These are phyloP conservation scores for Wickerhamiella vanderwaltii DNA, from an alignment of 805 yeast genomes.

Conservation along the genomic window DNA sequence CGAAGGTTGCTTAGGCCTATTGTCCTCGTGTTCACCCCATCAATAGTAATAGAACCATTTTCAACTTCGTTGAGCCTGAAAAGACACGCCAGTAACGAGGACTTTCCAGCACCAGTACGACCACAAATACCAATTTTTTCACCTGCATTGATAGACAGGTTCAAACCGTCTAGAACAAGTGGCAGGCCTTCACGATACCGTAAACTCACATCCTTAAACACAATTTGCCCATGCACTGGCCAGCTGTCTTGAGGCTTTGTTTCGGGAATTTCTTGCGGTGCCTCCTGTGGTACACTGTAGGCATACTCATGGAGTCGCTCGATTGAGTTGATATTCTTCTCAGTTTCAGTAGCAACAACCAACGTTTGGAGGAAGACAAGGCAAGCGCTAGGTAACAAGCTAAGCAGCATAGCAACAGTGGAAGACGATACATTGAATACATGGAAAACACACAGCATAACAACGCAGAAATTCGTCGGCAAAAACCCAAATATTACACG, in stretches of 20 bases:
- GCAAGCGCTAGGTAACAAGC: conserved; percentile 45
- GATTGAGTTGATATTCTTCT: conserved; percentile 65
- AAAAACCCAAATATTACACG: conserved; percentile 47
- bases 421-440: conserved; percentile 50
- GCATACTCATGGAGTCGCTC: conserved; percentile 63
- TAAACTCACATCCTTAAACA: conserved; percentile 64
- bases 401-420: conserved; percentile 55
- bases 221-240: conserved; percentile 53
- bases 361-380: conserved; percentile 48
- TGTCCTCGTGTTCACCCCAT: no score
- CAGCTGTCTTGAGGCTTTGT: conserved; percentile 38
- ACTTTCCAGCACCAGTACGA: conserved; percentile 83
- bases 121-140: conserved; percentile 83
- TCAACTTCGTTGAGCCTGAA: no score
- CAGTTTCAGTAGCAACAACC: conserved; percentile 55
- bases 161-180: conserved; percentile 46
- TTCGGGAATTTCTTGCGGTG: conserved; percentile 38
- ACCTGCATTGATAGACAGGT: conserved; percentile 37
- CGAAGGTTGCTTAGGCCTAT: no score
- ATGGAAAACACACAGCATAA: conserved; percentile 47
- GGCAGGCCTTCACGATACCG: conserved; percentile 57
- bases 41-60: no score
- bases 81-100: conserved; percentile 58
- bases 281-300: conserved; percentile 47
- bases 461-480: conserved; percentile 39